Base-by-base conservation (phyloP, 495 filamentous ascomycete genomes). In the Darksidea phi region DNA sequence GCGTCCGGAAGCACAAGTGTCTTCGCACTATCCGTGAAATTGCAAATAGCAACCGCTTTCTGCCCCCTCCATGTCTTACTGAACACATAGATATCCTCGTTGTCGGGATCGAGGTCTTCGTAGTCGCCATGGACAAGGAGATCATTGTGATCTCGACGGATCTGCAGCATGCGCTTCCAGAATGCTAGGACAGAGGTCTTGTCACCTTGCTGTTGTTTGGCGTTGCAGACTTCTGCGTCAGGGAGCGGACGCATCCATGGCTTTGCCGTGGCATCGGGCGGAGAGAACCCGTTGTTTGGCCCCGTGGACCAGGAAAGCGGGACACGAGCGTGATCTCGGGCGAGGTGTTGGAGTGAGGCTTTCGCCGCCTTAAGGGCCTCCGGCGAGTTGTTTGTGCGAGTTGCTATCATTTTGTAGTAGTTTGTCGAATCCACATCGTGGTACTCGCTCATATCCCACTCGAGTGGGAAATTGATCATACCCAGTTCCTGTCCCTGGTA, bases 401-500 rank as follows among this genome's bases (percentile, higher is more conserved):
- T 73, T n/a, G 61, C 61, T 20, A 72, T 72, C 24, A 71, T 71
- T 38, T 74, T 63, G 55, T 25, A 80, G 52, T 86, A 86, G 63
- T 85, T 87, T 3, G 84, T 69, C 28, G 81, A 82, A 63, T 89
- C 88, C 51, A 90, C 79, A 64, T 91, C 88, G 63, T 85, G 83
- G 72, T 87, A 90, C 54, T 88, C 81, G 24, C 82, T 80, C 23
- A 88, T 84, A 0, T 70, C 74, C 88, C 87, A 90, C 17, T 75
- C 64, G 2, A 67, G 59, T 0, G 88, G 86, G 23, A 88, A 79
- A 67, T 91, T 90, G 32, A 79, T 77, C 84, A 90, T 89, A 1
- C 86, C 88, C 15, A 91, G 72, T 63, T 92, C 88, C 65, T 92
- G 86, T 8, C 88, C 88, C 64, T 91, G 87, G 61, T 88, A 90